These are phyloP conservation scores for Neopestalotiopsis sp. DNA, from an alignment of 2,329 filamentous ascomycete genomes.

Conservation along the genomic window DNA sequence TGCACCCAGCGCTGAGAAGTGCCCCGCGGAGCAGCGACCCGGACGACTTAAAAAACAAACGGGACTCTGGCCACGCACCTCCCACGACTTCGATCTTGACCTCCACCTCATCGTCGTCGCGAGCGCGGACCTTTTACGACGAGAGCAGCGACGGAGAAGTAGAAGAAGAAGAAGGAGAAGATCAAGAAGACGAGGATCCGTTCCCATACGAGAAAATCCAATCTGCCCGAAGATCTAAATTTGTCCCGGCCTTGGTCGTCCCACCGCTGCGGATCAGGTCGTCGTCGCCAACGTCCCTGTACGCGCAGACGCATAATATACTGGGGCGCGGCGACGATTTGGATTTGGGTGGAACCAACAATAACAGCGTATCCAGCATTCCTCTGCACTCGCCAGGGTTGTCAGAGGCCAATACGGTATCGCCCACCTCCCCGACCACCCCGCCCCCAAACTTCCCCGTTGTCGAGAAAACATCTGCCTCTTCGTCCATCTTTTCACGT, in stretches of 20 bases:
- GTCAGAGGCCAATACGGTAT: slow-evolving; percentile 34
- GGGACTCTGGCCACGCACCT: slow-evolving; percentile 60
- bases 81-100: slow-evolving; percentile 42
- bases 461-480: slow-evolving; percentile 23
- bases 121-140: slow-evolving; percentile 42
- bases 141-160: slow-evolving; percentile 36
- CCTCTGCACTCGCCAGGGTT: slow-evolving; percentile 34
- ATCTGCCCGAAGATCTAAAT: slow-evolving; percentile 24
- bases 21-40: slow-evolving; percentile 34
- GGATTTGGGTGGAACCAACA: slow-evolving; percentile 18
- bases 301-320: slow-evolving; percentile 32
- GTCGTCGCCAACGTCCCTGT: slow-evolving; percentile 34
- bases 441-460: slow-evolving; percentile 34
- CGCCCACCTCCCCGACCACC: slow-evolving; percentile 35
- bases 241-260: slow-evolving; percentile 23
- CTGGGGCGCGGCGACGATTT: slow-evolving; percentile 13
- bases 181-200: slow-evolving; percentile 42
- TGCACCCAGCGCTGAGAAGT: slow-evolving; percentile 54
- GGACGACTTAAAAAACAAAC: slow-evolving; percentile 49
- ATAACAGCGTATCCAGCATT: slow-evolving; percentile 33
- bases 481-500: slow-evolving; percentile 27
- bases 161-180: slow-evolving; percentile 33
- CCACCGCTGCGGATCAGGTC: slow-evolving; percentile 31
- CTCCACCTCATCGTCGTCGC: slow-evolving; percentile 19
- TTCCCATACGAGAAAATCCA: slow-evolving; percentile 35